Evolutionary conservation across 2,329 filamentous ascomycete genomes (phyloP), one percentile per base, ranked within the genome.

Genomic region (Pyrenochaeta sp.): DNA sequence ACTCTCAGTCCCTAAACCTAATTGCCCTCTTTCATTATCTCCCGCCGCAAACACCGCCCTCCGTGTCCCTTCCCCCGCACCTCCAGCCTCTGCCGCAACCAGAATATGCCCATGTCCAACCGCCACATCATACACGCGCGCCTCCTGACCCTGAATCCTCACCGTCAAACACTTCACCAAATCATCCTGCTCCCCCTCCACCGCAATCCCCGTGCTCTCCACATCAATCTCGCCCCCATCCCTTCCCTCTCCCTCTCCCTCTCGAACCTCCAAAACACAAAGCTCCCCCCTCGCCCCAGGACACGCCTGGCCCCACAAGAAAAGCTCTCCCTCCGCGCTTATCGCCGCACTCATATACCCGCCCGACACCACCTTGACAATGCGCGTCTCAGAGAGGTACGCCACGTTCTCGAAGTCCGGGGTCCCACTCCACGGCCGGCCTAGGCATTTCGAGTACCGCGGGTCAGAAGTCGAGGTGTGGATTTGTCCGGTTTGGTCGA

Each of bases 281-380:
- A 67, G 18, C 18, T 64, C 55, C 2, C 26, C 46, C 1, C 28
- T 30, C 8, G 40, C 39, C 3, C 60, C 63, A n/a, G 63, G 63
- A 39, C 42, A 54, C 4, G 58, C 46, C 35, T 66, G 60, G 3
- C 68, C 68, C 68, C 68, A 71, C 4, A 71, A 7, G 26, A 58
- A 69, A 4, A 71, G 31, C 41, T 69, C 67, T 1, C 64, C 64
- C 6, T 68, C 60, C n/a, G 41, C 31, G 26, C 56, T 57, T 9
- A 69, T 10, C 0, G 64, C 65, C n/a, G 61, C 63, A n/a, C 56
- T 62, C 49, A 68, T 58, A 10, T 63, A 66, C 0, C 68, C 67
- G 1, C 67, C 67, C 0, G 60, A 62, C 1, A 60, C 58, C 15
- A 69, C 54, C 18, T 54, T 62, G 2, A 10, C 13, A 13, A 68